A percentile compares a stretch with the other conserved stretches of the same genome.
phyloP scores from a whole-genome alignment of 768 basidiomycete genomes.

The Kwoniella botswanensis region DNA sequence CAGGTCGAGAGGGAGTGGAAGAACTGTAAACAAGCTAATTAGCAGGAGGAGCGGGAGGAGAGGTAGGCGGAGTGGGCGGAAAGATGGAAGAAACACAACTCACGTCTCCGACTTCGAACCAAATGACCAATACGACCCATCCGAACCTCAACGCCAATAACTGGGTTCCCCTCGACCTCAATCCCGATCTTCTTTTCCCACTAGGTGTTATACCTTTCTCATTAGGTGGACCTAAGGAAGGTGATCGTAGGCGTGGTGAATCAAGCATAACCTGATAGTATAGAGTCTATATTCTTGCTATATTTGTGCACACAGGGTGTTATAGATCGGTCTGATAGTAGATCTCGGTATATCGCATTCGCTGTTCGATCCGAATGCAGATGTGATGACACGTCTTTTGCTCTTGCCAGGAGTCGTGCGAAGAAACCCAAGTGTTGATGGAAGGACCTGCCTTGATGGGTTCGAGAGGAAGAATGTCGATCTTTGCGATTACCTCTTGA shows the following conservation, averaged over 20 bases:
- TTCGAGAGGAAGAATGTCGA: too few relatives aligned
- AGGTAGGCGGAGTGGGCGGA: not conserved
- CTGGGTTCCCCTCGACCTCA: slow-evolving; percentile 43
- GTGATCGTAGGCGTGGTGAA: slow-evolving; percentile 18
- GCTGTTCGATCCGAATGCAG: too few relatives aligned
- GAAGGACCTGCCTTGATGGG: too few relatives aligned
- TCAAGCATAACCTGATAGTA: slow-evolving; percentile 10
- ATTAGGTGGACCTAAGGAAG: slow-evolving; percentile 15
- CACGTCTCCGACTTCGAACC: slow-evolving; percentile 69
- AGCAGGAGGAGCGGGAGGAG: not conserved
- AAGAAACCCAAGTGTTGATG: too few relatives aligned
- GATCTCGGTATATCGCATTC: too few relatives aligned
- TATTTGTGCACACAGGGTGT: too few relatives aligned
- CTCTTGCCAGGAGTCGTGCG: too few relatives aligned
- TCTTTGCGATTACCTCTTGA: too few relatives aligned
- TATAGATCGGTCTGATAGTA: too few relatives aligned
- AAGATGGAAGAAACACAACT: slow-evolving; percentile 10
- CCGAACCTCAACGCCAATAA: slow-evolving; percentile 52
- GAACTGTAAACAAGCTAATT: slow-evolving; percentile 39
- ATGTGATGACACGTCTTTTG: too few relatives aligned
- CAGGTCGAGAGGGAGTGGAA: slow-evolving; percentile 52
- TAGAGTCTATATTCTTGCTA: too few relatives aligned
- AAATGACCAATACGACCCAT: slow-evolving; percentile 71
- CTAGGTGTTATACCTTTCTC: not conserved
- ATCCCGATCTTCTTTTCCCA: slow-evolving; percentile 32